Evolutionary conservation across 331 rosid species (phyloP).

Genomic region (Pyrus hybrid): DNA sequence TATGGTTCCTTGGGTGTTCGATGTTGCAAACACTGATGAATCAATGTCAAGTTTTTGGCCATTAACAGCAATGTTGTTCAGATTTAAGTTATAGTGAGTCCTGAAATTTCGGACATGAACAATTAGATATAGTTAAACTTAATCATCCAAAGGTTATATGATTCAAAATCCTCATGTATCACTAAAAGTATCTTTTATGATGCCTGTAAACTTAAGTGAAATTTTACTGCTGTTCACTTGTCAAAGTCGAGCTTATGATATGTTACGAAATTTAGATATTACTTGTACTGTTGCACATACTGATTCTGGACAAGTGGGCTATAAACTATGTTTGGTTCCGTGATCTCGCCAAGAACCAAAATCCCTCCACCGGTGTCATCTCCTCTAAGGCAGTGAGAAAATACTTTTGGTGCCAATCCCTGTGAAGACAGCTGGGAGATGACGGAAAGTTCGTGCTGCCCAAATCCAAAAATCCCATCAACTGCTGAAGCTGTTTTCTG

Average conservation of each 20-base stretch:
- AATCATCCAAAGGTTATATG: no score
- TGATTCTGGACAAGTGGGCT: slow-evolving; percentile 59
- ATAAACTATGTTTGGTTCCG: slow-evolving; percentile 73
- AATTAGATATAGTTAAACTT: no score
- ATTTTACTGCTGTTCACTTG: no score
- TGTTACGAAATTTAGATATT: no score
- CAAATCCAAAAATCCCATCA: slow-evolving; percentile 92
- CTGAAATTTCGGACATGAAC: slow-evolving; percentile 36
- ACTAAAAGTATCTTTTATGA: no score
- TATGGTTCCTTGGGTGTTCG: slow-evolving; percentile 76
- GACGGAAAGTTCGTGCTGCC: slow-evolving; percentile 79
- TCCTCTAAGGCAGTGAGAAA: slow-evolving; percentile 94
- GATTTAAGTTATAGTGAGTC: slow-evolving; percentile 89
- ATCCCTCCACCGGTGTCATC: slow-evolving; percentile 87
- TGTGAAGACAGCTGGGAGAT: slow-evolving; percentile 83
- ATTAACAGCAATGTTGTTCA: slow-evolving; percentile 83
- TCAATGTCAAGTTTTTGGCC: slow-evolving; percentile 54
- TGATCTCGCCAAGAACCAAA: slow-evolving; percentile 86
- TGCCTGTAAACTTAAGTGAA: no score
- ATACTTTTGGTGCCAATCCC: slow-evolving; percentile 74
- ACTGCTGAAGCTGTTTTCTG: slow-evolving; percentile 81
- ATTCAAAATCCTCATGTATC: no score
- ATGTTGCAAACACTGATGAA: slow-evolving; percentile 70
- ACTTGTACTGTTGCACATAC: no score
- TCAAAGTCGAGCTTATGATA: background rate